Conservation (phyloP, 2,329 filamentous ascomycete species). For the Nigrospora sphaerica region DNA sequence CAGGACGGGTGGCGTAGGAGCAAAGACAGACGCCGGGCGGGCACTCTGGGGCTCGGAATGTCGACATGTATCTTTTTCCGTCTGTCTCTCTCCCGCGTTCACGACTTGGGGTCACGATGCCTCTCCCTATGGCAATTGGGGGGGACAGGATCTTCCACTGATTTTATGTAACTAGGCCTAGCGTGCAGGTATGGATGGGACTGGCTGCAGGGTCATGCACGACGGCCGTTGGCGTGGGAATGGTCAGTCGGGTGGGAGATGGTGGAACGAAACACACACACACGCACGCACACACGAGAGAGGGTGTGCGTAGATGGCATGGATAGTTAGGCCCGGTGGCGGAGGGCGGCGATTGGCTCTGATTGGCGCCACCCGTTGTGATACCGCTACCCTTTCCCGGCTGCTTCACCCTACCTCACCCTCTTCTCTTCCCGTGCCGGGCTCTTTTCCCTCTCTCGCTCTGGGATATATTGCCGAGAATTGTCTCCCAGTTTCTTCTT, state of each 20-base stretch:
- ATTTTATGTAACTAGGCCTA: slow-evolving; percentile 2
- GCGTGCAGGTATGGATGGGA: background rate
- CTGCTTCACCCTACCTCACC: background rate
- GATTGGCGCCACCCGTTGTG: slow-evolving; percentile 5
- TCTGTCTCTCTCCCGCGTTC: too few species aligned
- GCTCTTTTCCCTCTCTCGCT: too few species aligned
- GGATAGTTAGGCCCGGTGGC: slow-evolving; percentile 4
- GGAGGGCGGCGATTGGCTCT: slow-evolving; percentile 1
- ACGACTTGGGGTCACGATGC: background rate
- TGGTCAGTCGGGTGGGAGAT: slow-evolving; percentile 2
- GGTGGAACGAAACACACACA: slow-evolving; percentile 1
- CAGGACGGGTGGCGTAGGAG: too few species aligned
- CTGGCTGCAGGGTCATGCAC: slow-evolving; percentile 9
- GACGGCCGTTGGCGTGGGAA: slow-evolving; percentile 5
- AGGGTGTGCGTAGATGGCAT: slow-evolving; percentile 7
- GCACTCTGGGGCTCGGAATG: too few species aligned
- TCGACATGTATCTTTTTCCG: too few species aligned
- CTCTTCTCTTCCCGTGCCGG: background rate
- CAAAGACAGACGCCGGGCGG: too few species aligned
- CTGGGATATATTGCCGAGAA: too few species aligned
- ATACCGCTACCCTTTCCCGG: background rate
- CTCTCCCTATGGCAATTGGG: slow-evolving; percentile 2
- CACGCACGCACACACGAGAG: too few species aligned
- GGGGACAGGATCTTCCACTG: slow-evolving; percentile 4
- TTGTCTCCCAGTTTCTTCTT: background rate